A percentile compares a stretch with the other conserved stretches of the same genome.
These are phyloP conservation scores for Alternaria triticina DNA, from an alignment of 2,329 filamentous ascomycete species.

Conservation along the genomic window DNA sequence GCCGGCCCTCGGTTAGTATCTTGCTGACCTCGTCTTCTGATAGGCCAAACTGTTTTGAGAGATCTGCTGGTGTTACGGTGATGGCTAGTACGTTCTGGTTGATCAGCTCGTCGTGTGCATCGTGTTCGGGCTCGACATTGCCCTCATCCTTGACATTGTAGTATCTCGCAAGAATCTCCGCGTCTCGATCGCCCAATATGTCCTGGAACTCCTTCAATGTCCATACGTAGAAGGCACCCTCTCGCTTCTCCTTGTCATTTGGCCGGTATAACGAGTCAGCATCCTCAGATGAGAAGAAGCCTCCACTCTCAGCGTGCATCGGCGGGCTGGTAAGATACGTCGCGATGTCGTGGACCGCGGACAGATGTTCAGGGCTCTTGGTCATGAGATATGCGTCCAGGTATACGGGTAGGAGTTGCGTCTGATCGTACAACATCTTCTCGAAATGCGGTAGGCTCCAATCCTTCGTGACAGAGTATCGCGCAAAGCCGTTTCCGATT, in stretches of 20 bases:
- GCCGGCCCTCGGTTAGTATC: constrained; percentile 70
- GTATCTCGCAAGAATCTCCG: constrained; percentile 78
- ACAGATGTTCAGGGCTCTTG: constrained; percentile 73
- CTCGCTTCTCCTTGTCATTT: constrained; percentile 81
- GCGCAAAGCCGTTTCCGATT: constrained; percentile 77
- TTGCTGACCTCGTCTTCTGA: constrained; percentile 71
- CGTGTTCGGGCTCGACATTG: constrained; percentile 81
- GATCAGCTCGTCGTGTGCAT: constrained; percentile 92
- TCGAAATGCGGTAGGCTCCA: constrained; percentile 97
- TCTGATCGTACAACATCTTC: constrained; percentile 95
- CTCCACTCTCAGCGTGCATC: constrained; percentile 71
- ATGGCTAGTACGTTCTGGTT: constrained; percentile 89
- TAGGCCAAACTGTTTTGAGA: constrained; percentile 78
- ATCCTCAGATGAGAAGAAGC: constrained; percentile 87
- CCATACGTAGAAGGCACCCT: constrained; percentile 96
- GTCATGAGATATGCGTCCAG: constrained; percentile 82
- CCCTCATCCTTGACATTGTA: constrained; percentile 85
- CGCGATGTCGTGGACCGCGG: constrained; percentile 79
- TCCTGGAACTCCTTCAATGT: constrained; percentile 84
- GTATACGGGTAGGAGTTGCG: constrained; percentile 81
- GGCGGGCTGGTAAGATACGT: constrained; percentile 81
- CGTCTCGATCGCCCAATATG: constrained; percentile 72
- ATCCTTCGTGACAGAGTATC: constrained; percentile 88
- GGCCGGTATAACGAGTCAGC: constrained; percentile 80
- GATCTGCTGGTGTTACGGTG: constrained; percentile 68